Evolutionary conservation across 2,329 filamentous ascomycete species (phyloP), one percentile per base, ranked within the genome.

Genomic region (Dothidotthia symphoricarpi): DNA sequence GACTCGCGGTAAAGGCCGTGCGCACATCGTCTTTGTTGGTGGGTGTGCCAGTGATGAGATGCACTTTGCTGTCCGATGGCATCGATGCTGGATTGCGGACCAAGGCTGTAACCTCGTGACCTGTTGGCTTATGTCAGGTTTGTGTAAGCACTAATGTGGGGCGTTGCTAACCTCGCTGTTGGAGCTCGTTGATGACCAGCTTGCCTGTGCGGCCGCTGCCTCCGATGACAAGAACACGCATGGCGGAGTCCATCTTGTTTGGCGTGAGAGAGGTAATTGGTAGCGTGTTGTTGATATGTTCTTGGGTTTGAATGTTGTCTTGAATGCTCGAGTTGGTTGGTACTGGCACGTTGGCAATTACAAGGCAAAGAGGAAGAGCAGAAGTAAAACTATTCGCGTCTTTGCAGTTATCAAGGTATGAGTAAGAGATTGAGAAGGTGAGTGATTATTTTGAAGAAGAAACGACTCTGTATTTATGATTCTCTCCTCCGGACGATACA

Each of bases 191-290:
- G 30, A 75, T 57, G 34, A 72, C 61, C 19, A 74, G 60, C 33
- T 64, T 56, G 43, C 74, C 74, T 33, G 72, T 75, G 38, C 70
- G 69, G 28, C 75, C 74, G 26, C 61, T 71, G 38, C 65, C 74
- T 24, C 73, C 74, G 25, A 76, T 55, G 40, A 76, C 53, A 42
- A 77, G 68, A 44, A 76, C 45, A 30, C 71, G 70, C 68, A 45
- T 41, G 13, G 29, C 34, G 1, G 24, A 13, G 8, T 15, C 8
- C 44, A 47, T 50, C 8, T 24, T 16, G 28, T 26, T 12, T 15
- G 7, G 11, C 17, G 32, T 19, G 22, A 16, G 27, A 17, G 19
- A 30, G 12, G 31, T 13, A 26, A 27, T 13, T 10, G 16, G 16
- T 31, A 17, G 11, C 15, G 27, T 27, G 16, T 29, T 31, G 15